Base-by-base conservation (phyloP, 2,329 filamentous ascomycete genomes). In the Fusarium irregulare region DNA sequence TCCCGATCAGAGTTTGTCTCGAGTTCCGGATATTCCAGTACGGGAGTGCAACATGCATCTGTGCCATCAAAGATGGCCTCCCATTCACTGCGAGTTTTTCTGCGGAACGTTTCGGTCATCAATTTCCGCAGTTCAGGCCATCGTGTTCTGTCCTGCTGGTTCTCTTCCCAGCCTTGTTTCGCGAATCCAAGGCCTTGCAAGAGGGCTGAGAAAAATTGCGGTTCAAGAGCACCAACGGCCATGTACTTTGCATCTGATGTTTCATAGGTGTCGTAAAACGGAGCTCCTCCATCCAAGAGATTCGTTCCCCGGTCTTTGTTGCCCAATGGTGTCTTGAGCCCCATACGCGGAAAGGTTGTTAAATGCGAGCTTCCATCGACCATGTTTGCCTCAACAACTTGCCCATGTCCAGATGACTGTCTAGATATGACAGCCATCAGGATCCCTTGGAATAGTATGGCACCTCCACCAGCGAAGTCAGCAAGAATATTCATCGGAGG, bases 331-430 rank as follows among this genome's bases (percentile, higher is more conserved):
- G 84, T 89, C 76, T 91, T 90, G 66, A 85, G 83, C 28, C 85
- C 84, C 65, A 97, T 83, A 34, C 95, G 85, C 54, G 92, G 91
- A 81, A 95, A 95, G 0, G 90, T 91, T 3, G 91, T 90, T 27
- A 98, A 82, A 79, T 95, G 95, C 37, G 89, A 88, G 23, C 87
- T 88, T 11, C 95, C 95, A 81, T 98, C 95, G 14, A 98, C 95
- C 95, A 98, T 98, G 79, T 97, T 98, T 18, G 93, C 93, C 81
- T 98, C 93, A 11, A 98, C 94, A 14, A 98, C 91, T 81, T 98
- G 95, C 0, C 95, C 95, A 4, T 81, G 82, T 0, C 93, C 93
- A 0, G 84, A 89, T 45, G 80, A 82, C 50, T 85, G 82, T 34
- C 93, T 84, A 16, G 89, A 85, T 12, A 97, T 75, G 63, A 98